These are phyloP conservation scores for Nicotiana tomentosiformis DNA, from an alignment of 257 asterid genomes.

Conservation along the genomic window DNA sequence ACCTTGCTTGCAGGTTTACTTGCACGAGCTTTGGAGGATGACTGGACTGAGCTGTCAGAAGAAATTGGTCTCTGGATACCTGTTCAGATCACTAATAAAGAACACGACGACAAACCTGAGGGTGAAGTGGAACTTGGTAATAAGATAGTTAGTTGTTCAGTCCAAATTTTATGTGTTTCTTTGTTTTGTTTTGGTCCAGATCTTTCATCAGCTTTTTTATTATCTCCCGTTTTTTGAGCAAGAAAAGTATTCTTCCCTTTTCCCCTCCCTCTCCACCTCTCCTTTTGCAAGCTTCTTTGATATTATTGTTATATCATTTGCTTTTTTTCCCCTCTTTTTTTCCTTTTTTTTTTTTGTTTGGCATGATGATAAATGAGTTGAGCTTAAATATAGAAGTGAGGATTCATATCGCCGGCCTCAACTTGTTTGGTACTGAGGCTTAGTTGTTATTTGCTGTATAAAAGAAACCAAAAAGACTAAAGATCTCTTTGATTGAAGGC, in stretches of 20 bases:
- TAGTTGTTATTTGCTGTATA: background rate
- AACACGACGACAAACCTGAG: constrained; percentile 82
- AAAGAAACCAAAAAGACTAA: background rate
- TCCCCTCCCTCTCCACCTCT: background rate
- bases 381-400: no score
- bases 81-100: constrained; percentile 43
- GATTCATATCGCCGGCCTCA: no score
- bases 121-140: constrained; percentile 79
- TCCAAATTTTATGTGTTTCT: background rate
- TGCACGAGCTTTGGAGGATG: constrained; percentile 46
- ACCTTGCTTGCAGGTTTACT: constrained; percentile 40
- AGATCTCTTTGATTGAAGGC: background rate
- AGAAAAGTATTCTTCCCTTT: background rate
- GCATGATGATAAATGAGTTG: no score
- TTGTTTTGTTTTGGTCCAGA: background rate
- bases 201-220: background rate
- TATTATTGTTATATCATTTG: background rate
- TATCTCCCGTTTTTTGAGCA: background rate
- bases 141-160: constrained; percentile 1
- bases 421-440: no score
- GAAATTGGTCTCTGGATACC: constrained; percentile 90
- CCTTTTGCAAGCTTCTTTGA: background rate
- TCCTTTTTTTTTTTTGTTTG: no score
- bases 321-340: background rate
- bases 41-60: constrained; percentile 61